These are phyloP conservation scores for Aspergillus brasiliensis DNA, from an alignment of 2,329 filamentous ascomycete species.

Conservation along the genomic window DNA sequence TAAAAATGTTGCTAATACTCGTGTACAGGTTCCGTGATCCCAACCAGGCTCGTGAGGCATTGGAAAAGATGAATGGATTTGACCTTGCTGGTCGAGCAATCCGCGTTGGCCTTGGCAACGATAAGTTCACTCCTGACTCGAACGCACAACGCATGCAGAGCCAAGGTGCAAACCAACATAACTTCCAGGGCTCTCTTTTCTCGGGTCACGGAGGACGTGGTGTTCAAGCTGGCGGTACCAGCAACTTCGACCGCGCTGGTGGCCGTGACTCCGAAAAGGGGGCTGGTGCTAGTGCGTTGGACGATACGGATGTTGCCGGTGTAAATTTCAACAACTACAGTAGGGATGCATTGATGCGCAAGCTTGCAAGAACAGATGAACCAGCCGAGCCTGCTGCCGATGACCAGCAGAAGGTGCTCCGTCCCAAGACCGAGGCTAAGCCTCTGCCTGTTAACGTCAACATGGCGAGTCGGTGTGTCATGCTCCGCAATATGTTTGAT, in stretches of 20 bases:
- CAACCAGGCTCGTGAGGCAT: conserved; percentile 84
- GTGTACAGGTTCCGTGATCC: conserved; percentile 78
- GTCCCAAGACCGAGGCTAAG: conserved; percentile 77
- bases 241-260: conserved; percentile 85
- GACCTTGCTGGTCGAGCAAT: conserved; percentile 96
- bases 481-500: conserved; percentile 95
- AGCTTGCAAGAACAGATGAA: conserved; percentile 95
- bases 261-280: conserved; percentile 87
- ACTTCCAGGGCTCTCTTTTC: conserved; percentile 87
- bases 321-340: conserved; percentile 99
- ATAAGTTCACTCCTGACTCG: conserved; percentile 99
- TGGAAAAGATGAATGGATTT: conserved; percentile 99
- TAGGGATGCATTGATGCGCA: conserved; percentile 97
- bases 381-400: conserved; percentile 59
- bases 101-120: conserved; percentile 97
- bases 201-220: conserved; percentile 87
- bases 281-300: conserved; percentile 86
- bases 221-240: conserved; percentile 72
- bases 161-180: conserved; percentile 64
- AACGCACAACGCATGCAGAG: conserved; percentile 91
- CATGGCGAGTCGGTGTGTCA: conserved; percentile 89
- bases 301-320: conserved; percentile 95
- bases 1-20: background rate
- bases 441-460: conserved; percentile 82
- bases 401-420: conserved; percentile 71